A percentile compares a stretch with the other conserved stretches of the same genome.
phyloP scores from a whole-genome alignment of 2,329 filamentous ascomycete genomes.

The Lachnellula occidentalis region DNA sequence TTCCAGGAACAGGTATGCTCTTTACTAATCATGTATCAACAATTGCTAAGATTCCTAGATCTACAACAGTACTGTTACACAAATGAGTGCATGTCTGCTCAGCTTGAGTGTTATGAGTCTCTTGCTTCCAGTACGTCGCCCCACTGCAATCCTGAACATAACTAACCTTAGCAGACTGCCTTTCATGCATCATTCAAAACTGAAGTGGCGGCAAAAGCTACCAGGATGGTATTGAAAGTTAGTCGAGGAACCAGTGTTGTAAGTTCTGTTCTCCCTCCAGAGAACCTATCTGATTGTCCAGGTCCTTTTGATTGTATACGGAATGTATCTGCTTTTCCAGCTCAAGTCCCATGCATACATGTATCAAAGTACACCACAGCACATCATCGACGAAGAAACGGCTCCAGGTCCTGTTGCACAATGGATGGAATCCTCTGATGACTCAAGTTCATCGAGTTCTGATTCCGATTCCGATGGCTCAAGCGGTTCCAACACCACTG shows the following conservation, averaged over 20 bases:
- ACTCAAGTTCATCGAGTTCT: conserved; percentile 58
- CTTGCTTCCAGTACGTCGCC: conserved; percentile 65
- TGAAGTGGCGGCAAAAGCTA: conserved; percentile 46
- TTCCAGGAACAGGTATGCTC: conserved; percentile 71
- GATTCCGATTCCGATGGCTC: conserved; percentile 71
- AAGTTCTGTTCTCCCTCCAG: conserved; percentile 31
- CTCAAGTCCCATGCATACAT: conserved; percentile 88
- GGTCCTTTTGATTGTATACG: conserved; percentile 75
- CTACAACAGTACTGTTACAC: conserved; percentile 91
- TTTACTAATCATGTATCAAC: too few species aligned
- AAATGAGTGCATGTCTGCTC: conserved; percentile 91
- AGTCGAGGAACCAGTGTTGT: conserved; percentile 86
- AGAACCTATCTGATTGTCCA: conserved; percentile 27
- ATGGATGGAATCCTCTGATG: conserved; percentile 62
- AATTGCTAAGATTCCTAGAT: conserved; percentile 44
- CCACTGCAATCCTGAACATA: neutral
- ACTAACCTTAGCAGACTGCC: conserved; percentile 54
- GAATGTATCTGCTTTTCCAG: conserved; percentile 82
- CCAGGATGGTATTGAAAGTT: conserved; percentile 70
- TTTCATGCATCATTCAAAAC: conserved; percentile 84
- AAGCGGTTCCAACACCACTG: conserved; percentile 64
- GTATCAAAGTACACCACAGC: conserved; percentile 87
- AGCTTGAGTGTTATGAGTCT: conserved; percentile 88
- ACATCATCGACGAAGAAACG: conserved; percentile 86
- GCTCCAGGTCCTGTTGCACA: conserved; percentile 79